Percentiles rank a stretch among this genome's conserved stretches.
Conservation (phyloP, 805 yeast species). For the Danielozyma ontarioensis region DNA sequence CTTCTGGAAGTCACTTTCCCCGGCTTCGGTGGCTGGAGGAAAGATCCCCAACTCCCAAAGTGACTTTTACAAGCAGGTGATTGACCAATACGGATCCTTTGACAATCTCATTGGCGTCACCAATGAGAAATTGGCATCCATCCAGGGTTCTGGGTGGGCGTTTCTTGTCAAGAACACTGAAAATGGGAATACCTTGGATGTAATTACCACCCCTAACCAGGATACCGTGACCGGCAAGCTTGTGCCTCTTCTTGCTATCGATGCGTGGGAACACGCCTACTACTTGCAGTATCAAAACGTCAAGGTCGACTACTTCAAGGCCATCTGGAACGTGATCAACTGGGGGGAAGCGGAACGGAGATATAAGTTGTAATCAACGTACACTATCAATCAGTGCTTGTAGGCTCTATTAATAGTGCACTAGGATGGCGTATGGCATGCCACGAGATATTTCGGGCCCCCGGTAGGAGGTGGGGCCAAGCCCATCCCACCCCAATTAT, state of each 20-base stretch:
- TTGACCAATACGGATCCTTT: slow-evolving; percentile 62
- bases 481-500: too few relatives aligned
- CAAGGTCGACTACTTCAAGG: slow-evolving; percentile 87
- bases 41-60: slow-evolving; percentile 49
- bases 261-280: slow-evolving; percentile 97
- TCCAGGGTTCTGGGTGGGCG: slow-evolving; percentile 97
- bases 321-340: slow-evolving; percentile 91
- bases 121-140: slow-evolving; percentile 64
- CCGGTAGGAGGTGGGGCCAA: too few relatives aligned
- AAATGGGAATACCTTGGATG: slow-evolving; percentile 64
- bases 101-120: slow-evolving; percentile 62
- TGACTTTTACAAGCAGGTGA: slow-evolving; percentile 54
- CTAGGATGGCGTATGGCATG: too few relatives aligned
- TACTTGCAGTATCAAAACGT: slow-evolving; percentile 90
- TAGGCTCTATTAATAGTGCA: too few relatives aligned
- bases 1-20: slow-evolving; percentile 87
- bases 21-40: slow-evolving; percentile 74
- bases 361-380: too few relatives aligned
- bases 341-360: slow-evolving; percentile 88
- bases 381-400: too few relatives aligned
- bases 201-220: slow-evolving; percentile 79
- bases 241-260: slow-evolving; percentile 80
- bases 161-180: slow-evolving; percentile 78
- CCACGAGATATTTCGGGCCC: too few relatives aligned
- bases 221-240: slow-evolving; percentile 72